Evolutionary conservation across 495 filamentous ascomycete genomes (phyloP).

Genomic region (Aspergillus cavernicola): DNA sequence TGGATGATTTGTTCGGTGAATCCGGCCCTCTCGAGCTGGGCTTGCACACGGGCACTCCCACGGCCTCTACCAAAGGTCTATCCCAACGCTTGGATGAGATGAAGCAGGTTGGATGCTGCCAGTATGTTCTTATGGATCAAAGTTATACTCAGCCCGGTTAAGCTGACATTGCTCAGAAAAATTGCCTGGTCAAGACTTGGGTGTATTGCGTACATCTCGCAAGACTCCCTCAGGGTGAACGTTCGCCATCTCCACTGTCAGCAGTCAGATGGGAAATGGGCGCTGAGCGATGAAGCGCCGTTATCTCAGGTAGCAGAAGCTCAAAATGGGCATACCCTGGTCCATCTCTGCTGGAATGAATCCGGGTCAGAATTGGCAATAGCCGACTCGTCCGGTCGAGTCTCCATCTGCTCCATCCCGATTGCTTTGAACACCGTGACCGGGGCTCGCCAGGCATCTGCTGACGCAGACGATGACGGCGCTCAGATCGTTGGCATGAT

Average conservation of each 20-base stretch:
- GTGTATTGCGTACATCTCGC: constrained; percentile 76
- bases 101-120: constrained; percentile 72
- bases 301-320: constrained; percentile 40
- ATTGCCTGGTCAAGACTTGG: constrained; percentile 89
- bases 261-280: constrained; percentile 70
- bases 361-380: constrained; percentile 70
- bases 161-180: constrained; percentile 48
- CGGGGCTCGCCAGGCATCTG: constrained; percentile 47
- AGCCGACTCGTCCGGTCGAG: constrained; percentile 67
- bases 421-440: constrained; percentile 65
- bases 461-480: constrained; percentile 66
- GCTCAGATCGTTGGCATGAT: constrained; percentile 75
- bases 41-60: constrained; percentile 52
- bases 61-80: constrained; percentile 60
- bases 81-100: constrained; percentile 75
- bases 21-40: constrained; percentile 46
- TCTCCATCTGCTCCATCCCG: constrained; percentile 61
- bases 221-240: constrained; percentile 63
- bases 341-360: constrained; percentile 79
- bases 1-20: constrained; percentile 77
- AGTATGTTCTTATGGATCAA: constrained; percentile 53
- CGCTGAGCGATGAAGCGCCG: constrained; percentile 60
- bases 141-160: not conserved
- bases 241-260: constrained; percentile 68
- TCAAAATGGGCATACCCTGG: constrained; percentile 51